Evolutionary conservation across 345 rosid species (phyloP).

Genomic region (Trapa incisa): DNA sequence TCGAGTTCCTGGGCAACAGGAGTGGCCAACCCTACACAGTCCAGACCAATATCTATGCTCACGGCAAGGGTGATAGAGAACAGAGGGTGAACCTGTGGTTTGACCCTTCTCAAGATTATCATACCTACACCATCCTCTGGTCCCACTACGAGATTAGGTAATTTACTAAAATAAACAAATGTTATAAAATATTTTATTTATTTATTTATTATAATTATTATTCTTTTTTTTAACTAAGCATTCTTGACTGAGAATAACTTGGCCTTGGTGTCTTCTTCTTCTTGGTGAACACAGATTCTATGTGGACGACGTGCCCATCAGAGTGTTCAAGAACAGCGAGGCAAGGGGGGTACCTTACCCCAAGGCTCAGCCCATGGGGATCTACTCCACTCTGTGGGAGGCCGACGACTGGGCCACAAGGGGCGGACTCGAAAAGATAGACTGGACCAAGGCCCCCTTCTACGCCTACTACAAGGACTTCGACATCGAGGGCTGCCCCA

Average conservation of each 20-base stretch:
- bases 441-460: slow-evolving; percentile 90
- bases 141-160: slow-evolving; percentile 69
- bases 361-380: slow-evolving; percentile 66
- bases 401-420: slow-evolving; percentile 99
- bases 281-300: slow-evolving; percentile 31
- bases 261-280: no score
- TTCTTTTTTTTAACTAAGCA: no score
- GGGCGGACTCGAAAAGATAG: slow-evolving; percentile 81
- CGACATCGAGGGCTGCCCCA: slow-evolving; percentile 75
- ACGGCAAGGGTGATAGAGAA: slow-evolving; percentile 85
- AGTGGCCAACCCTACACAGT: slow-evolving; percentile 88
- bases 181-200: no score
- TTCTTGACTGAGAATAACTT: no score
- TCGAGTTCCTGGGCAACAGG: slow-evolving; percentile 85
- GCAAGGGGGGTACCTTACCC: slow-evolving; percentile 60
- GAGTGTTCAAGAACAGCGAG: slow-evolving; percentile 80
- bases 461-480: slow-evolving; percentile 75
- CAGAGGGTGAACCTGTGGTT: slow-evolving; percentile 93
- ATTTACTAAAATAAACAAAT: slow-evolving; percentile 9
- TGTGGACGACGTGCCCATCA: slow-evolving; percentile 72
- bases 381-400: slow-evolving; percentile 90
- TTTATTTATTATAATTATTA: no score
- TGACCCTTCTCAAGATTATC: slow-evolving; percentile 69
- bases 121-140: slow-evolving; percentile 61
- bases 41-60: slow-evolving; percentile 77